Percentiles rank a stretch among this genome's conserved stretches.
phyloP scores from a whole-genome alignment of 2,329 filamentous ascomycete species.

The Colletotrichum limetticola region DNA sequence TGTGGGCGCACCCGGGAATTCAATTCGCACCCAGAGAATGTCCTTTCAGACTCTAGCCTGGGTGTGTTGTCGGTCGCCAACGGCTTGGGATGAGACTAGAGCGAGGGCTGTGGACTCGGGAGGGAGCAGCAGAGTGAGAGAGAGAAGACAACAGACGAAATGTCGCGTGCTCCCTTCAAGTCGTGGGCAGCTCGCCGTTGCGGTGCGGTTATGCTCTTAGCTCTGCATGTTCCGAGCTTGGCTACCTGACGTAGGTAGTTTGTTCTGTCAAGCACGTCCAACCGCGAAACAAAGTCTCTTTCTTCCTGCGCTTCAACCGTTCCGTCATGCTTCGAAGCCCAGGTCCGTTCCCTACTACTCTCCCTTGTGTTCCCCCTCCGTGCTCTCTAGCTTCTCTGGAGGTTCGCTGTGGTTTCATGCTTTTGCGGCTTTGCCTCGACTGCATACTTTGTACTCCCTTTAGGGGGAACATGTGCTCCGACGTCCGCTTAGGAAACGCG shows the following conservation, averaged over 20 bases:
- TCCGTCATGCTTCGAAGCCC: conserved; percentile 13
- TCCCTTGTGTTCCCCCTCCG: background rate
- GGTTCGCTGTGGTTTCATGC: background rate
- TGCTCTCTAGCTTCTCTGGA: background rate
- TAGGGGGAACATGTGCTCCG: conserved; percentile 1
- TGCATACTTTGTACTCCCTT: too few species aligned
- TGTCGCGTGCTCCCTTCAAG: conserved; percentile 26
- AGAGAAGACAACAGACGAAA: conserved; percentile 3
- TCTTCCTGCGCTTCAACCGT: background rate
- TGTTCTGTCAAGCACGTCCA: conserved; percentile 8
- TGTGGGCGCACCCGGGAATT: background rate
- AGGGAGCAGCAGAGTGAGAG: background rate
- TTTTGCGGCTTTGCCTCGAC: background rate
- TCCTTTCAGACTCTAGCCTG: background rate
- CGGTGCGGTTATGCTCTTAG: background rate
- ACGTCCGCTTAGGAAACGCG: conserved; percentile 18
- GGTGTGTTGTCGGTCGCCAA: conserved; percentile 1
- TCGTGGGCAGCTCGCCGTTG: conserved; percentile 23
- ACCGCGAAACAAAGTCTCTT: background rate
- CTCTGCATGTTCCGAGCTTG: background rate
- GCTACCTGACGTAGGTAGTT: conserved; percentile 16
- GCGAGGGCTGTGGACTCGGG: background rate
- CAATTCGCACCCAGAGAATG: background rate
- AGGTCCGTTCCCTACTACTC: background rate
- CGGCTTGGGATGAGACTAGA: background rate